Percentiles rank a stretch among this genome's conserved stretches.
These are phyloP conservation scores for Plasmodium relictum DNA, from an alignment of 169 alveolate genomes.

Conservation along the genomic window DNA sequence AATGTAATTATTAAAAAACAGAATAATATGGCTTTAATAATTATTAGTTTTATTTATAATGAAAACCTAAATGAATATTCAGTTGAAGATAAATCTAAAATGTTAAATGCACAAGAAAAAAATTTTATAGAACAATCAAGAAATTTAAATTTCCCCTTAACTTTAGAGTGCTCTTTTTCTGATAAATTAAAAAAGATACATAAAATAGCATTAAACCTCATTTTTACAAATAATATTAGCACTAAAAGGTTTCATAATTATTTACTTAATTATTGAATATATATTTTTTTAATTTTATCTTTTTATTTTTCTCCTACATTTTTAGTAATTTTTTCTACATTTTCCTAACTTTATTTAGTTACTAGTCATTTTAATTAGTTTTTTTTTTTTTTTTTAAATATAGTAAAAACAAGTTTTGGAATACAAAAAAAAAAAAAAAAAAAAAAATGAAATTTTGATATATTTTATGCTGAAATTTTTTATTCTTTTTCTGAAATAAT, in stretches of 20 bases:
- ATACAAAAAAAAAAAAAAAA: no score
- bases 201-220: constrained; percentile 34
- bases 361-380: no score
- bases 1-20: constrained; percentile 37
- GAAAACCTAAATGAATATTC: not conserved
- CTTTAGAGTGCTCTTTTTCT: constrained; percentile 60
- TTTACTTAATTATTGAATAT: constrained; percentile 7
- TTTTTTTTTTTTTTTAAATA: no score
- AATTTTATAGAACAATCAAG: not conserved
- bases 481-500: no score
- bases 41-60: constrained; percentile 36
- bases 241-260: constrained; percentile 33
- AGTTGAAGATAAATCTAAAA: not conserved
- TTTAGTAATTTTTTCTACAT: no score
- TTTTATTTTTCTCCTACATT: no score
- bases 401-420: no score
- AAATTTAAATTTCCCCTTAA: constrained; percentile 65
- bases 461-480: no score
- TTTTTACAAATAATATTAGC: constrained; percentile 56
- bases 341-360: no score
- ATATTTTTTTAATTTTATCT: no score
- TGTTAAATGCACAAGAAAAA: not conserved
- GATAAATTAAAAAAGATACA: constrained; percentile 62
- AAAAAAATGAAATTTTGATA: no score
- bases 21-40: constrained; percentile 71